A percentile compares a stretch with the other conserved stretches of the same genome.
Conservation (phyloP, 768 basidiomycete genomes). For the Trametes coccinea region DNA sequence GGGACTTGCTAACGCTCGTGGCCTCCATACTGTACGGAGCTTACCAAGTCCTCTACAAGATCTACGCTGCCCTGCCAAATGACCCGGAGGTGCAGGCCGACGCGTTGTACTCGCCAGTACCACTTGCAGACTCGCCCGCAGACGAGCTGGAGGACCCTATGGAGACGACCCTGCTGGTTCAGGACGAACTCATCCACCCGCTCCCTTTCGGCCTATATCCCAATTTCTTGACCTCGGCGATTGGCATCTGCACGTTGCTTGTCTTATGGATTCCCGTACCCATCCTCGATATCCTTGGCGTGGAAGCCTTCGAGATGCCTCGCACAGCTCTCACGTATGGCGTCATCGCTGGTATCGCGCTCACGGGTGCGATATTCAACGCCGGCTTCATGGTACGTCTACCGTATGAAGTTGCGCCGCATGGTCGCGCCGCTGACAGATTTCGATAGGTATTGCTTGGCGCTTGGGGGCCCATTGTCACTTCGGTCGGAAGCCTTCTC, state of each 20-base stretch:
- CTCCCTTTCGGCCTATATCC: constrained; percentile 86
- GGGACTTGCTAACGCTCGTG: constrained; percentile 71
- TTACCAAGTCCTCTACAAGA: constrained; percentile 87
- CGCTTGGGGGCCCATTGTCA: constrained; percentile 84
- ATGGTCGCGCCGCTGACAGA: neutral
- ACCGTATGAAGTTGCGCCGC: neutral
- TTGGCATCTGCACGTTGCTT: constrained; percentile 77
- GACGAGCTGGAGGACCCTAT: constrained; percentile 27
- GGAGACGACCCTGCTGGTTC: constrained; percentile 13
- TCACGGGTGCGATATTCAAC: constrained; percentile 77
- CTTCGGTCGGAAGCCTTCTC: constrained; percentile 90
- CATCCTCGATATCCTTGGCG: constrained; percentile 62
- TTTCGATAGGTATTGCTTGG: constrained; percentile 68
- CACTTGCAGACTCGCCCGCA: constrained; percentile 35
- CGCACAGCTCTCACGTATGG: constrained; percentile 43
- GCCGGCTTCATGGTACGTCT: constrained; percentile 77
- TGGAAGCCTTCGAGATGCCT: constrained; percentile 72
- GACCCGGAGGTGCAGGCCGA: constrained; percentile 53
- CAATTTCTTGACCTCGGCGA: constrained; percentile 74
- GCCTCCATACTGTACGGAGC: constrained; percentile 74
- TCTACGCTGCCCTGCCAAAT: constrained; percentile 68
- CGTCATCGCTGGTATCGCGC: constrained; percentile 67
- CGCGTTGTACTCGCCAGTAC: constrained; percentile 46
- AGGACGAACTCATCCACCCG: constrained; percentile 45
- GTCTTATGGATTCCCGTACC: constrained; percentile 81